A percentile compares a stretch with the other conserved stretches of the same genome.
These are phyloP conservation scores for Tolypocladium sp. DNA, from an alignment of 2,329 filamentous ascomycete genomes.

Conservation along the genomic window DNA sequence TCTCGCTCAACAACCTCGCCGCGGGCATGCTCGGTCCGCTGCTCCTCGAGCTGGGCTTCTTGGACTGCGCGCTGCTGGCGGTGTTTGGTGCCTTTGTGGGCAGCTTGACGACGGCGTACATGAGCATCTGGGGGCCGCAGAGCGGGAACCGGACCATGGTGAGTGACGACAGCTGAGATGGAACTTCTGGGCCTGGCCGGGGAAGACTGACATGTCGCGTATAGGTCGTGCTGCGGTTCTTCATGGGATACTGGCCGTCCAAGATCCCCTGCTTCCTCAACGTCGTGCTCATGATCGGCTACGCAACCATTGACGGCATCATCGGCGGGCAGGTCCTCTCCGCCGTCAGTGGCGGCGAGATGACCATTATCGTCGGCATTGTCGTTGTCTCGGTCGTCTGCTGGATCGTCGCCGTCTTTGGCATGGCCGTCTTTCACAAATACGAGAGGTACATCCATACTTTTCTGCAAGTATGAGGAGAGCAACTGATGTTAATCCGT, in stretches of 20 bases:
- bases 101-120: conserved; percentile 64
- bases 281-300: conserved; percentile 62
- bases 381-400: conserved; percentile 67
- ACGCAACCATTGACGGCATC: conserved; percentile 70
- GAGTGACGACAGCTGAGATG: not conserved
- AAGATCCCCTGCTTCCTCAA: conserved; percentile 20
- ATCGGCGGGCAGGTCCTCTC: conserved; percentile 71
- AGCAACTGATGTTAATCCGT: not conserved
- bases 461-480: too few species aligned
- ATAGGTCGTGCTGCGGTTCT: conserved; percentile 62
- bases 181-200: too few species aligned
- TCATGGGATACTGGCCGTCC: conserved; percentile 56
- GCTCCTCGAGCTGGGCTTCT: conserved; percentile 61
- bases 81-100: conserved; percentile 70
- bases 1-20: conserved; percentile 41
- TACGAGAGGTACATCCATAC: conserved; percentile 50
- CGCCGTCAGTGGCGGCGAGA: conserved; percentile 54
- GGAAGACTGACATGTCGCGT: too few species aligned
- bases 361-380: conserved; percentile 67
- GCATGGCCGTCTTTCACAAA: conserved; percentile 47
- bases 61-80: conserved; percentile 62
- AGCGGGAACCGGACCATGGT: conserved; percentile 73
- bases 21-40: conserved; percentile 63
- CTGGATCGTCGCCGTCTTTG: conserved; percentile 59
- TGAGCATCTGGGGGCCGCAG: conserved; percentile 65